Evolutionary conservation across 306 rosid species (phyloP), one percentile per base, ranked within the genome.

Genomic region (Fagus crenata): DNA sequence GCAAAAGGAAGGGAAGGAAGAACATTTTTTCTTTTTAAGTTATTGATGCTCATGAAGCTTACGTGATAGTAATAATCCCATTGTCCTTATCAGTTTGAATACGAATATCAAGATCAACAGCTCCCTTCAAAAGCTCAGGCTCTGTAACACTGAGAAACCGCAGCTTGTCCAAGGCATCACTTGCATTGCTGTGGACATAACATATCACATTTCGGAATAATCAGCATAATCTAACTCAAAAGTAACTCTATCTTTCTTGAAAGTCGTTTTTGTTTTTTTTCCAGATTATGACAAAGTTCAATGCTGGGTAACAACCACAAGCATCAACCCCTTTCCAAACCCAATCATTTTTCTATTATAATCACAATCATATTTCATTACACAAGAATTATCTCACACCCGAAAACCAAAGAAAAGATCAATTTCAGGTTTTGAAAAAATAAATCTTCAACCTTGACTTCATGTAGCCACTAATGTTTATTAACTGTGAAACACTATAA

Each of bases 161-260:
- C 84, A 96, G 87, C 86, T 96, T 96, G 84, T 96, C 97, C 96
- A 96, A 83, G 54, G 99, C 99, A 85, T 96, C 99, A 72, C 99
- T 96, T 68, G 99, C 99, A 87, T 96, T 96, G 78, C 99, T 96
- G 88, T 59, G 22, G 58, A 65, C 13, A 78, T 77, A 70, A 69
- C 14, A 18, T 8, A 63, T 28, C 53, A 71, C 17, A 42, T 63
- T 54, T 14, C 22, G 70, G 32, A 71, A 15, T 69, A 67, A 76
- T 61, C 49, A 15, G 71, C 18, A 72, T 17, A 51, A 18, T 58
- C 53, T 41, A 51, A 53, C 41, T 65, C 69, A 64, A 36, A 58
- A 31, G 64, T 32, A 31, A 74, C 4, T 28, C 46, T 7, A 46
- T 46, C 56, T 37, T 39, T 39, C 31, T 67, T 17, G 17, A 36